A percentile compares a stretch with the other conserved stretches of the same genome.
These are phyloP conservation scores for Paspalum vaginatum DNA, from an alignment of 176 grass and related monocot genomes.

Conservation along the genomic window DNA sequence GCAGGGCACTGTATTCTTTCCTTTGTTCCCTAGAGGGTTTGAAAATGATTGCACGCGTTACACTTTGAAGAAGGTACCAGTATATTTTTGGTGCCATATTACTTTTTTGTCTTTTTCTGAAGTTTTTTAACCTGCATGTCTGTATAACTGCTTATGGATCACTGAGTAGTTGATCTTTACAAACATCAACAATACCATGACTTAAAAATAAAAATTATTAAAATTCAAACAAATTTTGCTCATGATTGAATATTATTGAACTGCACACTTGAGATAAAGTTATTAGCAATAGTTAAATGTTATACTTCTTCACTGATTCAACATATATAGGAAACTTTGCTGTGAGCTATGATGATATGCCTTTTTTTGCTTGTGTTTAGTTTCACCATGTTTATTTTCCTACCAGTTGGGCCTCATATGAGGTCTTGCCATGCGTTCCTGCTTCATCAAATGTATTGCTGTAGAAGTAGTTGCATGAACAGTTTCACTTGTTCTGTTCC, in stretches of 20 bases:
- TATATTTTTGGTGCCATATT: not conserved
- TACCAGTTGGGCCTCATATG: too few relatives aligned
- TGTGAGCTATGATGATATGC: too few relatives aligned
- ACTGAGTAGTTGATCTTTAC: conserved; percentile 14
- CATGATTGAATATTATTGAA: too few relatives aligned
- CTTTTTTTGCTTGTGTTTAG: too few relatives aligned
- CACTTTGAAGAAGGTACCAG: not conserved
- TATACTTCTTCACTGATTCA: too few relatives aligned
- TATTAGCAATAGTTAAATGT: too few relatives aligned
- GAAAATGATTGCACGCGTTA: too few relatives aligned
- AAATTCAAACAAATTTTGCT: not conserved
- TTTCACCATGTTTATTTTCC: too few relatives aligned
- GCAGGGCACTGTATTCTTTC: not conserved
- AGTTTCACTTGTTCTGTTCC: not conserved
- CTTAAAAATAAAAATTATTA: conserved; percentile 14
- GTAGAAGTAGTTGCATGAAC: not conserved
- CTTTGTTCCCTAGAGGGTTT: not conserved
- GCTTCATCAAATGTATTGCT: not conserved
- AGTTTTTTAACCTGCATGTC: not conserved
- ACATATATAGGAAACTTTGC: too few relatives aligned
- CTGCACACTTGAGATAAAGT: too few relatives aligned
- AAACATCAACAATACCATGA: not conserved
- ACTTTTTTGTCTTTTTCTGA: not conserved
- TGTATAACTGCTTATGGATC: conserved; percentile 7
- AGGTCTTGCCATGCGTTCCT: too few relatives aligned